Base-by-base conservation (phyloP, 345 rosid genomes). In the Euphorbia pulcherrima region DNA sequence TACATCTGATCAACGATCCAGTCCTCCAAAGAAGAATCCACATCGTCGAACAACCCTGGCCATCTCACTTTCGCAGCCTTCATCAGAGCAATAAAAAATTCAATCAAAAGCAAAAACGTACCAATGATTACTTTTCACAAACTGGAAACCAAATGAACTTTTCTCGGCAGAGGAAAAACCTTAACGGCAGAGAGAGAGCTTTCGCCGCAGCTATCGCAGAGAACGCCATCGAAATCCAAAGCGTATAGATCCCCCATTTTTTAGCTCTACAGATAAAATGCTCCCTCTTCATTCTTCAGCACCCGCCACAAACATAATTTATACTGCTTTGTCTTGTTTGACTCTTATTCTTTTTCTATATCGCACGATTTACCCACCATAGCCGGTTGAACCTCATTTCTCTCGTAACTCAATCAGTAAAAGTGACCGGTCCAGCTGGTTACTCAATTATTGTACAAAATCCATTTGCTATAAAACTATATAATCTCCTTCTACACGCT, bases 161-260 rank as follows among this genome's bases (percentile, higher is more conserved):
- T 33, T 33, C 13, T 50, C 23, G 27, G 24, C 2, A 24, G 40
- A 30, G 28, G 24, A 29, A 20, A 33, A 10, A 86, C 98, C 97
- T 90, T 93, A 73, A 93, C 87, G 62, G 96, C 97, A 51, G 98
- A 93, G 59, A 90, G 84, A 30, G 98, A 86, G 83, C 96, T 93
- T 74, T 90, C 98, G 27, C 97, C 97, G 56, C 97, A 93, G 68
- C 96, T 88, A 71, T 90, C 96, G 68, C 97, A 93, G 73, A 93
- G 79, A 75, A 93, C 92, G 72, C 98, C 97, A 54, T 93, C 98
- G 79, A 93, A 90, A 79, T 93, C 97, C 86, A 93, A 80, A 69
- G 97, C 97, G 65, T 90, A 93, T 24, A 93, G 81, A 75, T 90
- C 92, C 68, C 86, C 75, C 75, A 72, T 72, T 47, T 58, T 57